Conservation (phyloP, 768 basidiomycete species). For the Serendipita sp. region DNA sequence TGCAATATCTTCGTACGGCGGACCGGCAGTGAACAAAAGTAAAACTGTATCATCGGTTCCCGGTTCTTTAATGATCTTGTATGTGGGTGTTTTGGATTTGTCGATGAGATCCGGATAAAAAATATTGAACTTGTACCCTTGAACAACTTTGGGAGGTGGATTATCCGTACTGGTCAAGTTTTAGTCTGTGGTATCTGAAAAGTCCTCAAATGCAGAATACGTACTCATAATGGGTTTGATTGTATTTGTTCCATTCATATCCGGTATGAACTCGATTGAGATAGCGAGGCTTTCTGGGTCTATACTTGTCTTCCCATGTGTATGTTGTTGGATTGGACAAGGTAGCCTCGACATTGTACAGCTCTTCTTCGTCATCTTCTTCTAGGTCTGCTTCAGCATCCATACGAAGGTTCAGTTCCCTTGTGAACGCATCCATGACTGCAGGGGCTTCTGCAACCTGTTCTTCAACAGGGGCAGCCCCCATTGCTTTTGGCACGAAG, state of each 20-base stretch:
- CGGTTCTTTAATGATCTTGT: slow-evolving; percentile 84
- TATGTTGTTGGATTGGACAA: slow-evolving; percentile 71
- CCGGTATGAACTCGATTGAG: slow-evolving; percentile 99
- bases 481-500: slow-evolving; percentile 46
- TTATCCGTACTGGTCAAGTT: slow-evolving; percentile 64
- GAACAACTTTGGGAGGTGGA: slow-evolving; percentile 97
- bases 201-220: slow-evolving; percentile 18
- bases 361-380: slow-evolving; percentile 87
- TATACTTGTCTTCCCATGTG: slow-evolving; percentile 97
- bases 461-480: slow-evolving; percentile 35
- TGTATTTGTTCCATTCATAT: slow-evolving; percentile 99
- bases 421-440: slow-evolving; percentile 55
- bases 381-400: slow-evolving; percentile 75
- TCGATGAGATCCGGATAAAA: slow-evolving; percentile 99
- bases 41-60: slow-evolving; percentile 93
- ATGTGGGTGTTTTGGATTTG: slow-evolving; percentile 91
- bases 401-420: slow-evolving; percentile 68
- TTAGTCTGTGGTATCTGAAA: slow-evolving; percentile 9
- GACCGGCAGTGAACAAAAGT: slow-evolving; percentile 86
- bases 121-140: slow-evolving; percentile 98
- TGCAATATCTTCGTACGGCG: slow-evolving; percentile 97
- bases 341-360: slow-evolving; percentile 87
- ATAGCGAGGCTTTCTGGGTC: slow-evolving; percentile 92
- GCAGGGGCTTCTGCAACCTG: slow-evolving; percentile 39
- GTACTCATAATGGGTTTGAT: slow-evolving; percentile 98